Evolutionary conservation across 1,284 basidiomycete species (phyloP).

Genomic region (Earliella scabrosa): DNA sequence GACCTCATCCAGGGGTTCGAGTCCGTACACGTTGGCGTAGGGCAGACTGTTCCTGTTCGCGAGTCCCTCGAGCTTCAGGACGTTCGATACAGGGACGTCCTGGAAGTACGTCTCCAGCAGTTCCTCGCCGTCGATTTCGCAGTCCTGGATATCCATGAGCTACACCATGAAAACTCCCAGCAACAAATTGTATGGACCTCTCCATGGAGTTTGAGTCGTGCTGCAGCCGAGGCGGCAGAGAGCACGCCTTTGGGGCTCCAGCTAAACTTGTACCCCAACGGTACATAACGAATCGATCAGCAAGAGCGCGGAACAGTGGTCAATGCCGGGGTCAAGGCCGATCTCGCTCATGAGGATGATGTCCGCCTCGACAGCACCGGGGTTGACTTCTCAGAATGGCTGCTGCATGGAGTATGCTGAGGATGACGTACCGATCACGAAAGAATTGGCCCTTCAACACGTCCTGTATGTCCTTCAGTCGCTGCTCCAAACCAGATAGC

Average conservation of each 20-base stretch:
- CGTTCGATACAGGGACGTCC: conserved; percentile 67
- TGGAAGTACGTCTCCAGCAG: conserved; percentile 67
- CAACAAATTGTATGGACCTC: conserved; percentile 45
- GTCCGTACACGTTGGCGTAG: conserved; percentile 77
- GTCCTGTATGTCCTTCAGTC: too few relatives aligned
- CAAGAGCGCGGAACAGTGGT: conserved; percentile 89
- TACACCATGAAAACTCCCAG: neutral
- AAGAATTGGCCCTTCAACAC: too few relatives aligned
- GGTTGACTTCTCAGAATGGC: too few relatives aligned
- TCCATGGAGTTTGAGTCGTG: conserved; percentile 68
- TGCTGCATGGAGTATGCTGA: too few relatives aligned
- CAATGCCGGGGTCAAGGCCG: conserved; percentile 95
- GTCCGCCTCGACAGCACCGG: conserved; percentile 67
- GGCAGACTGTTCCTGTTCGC: conserved; percentile 88
- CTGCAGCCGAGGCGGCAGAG: conserved; percentile 80
- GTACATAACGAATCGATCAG: conserved; percentile 69
- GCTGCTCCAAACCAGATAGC: too few relatives aligned
- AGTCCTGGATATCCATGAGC: conserved; percentile 44
- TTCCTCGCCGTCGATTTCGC: conserved; percentile 55
- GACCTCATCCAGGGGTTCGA: conserved; percentile 54
- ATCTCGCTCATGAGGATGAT: conserved; percentile 92
- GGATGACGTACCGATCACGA: too few relatives aligned
- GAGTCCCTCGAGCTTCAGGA: conserved; percentile 82
- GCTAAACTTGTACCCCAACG: conserved; percentile 93
- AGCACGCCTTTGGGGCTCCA: conserved; percentile 93